These are phyloP conservation scores for Coelastrella sp. DNA, from an alignment of 139 green algal species.

Conservation along the genomic window DNA sequence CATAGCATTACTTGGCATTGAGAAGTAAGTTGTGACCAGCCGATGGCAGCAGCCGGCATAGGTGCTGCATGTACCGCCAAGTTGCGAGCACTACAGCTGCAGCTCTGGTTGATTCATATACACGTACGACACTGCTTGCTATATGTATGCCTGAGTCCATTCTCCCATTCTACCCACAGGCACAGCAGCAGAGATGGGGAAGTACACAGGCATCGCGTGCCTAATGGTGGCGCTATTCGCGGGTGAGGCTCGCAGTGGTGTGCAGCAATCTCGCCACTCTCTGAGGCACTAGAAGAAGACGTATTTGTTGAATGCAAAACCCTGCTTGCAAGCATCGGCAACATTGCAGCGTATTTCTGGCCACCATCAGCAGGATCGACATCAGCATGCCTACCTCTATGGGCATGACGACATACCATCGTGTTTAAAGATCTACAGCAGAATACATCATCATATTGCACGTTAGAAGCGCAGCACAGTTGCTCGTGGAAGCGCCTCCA, in stretches of 20 bases:
- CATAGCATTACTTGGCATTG: neutral
- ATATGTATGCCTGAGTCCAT: neutral
- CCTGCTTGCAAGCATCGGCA: neutral
- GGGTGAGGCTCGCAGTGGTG: neutral
- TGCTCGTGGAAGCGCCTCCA: no score
- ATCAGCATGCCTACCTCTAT: no score
- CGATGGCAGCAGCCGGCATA: neutral
- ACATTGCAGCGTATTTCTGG: no score
- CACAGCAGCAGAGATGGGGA: neutral
- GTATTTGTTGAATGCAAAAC: neutral
- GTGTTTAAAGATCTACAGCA: no score
- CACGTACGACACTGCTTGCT: neutral
- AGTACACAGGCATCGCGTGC: neutral
- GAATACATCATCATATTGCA: no score
- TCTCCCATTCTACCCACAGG: neutral
- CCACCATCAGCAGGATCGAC: no score
- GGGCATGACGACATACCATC: no score
- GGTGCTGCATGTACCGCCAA: constrained; percentile 9
- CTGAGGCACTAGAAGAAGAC: neutral
- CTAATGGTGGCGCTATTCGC: constrained; percentile 23
- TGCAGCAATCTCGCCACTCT: neutral
- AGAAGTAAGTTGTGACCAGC: neutral
- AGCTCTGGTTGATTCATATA: no score
- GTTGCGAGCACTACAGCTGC: constrained; percentile 6
- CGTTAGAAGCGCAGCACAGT: no score